A percentile compares a stretch with the other conserved stretches of the same genome.
Evolutionary conservation across 371 early-diverging fungal genomes (phyloP).

Genomic region (Batkoa obscura): DNA sequence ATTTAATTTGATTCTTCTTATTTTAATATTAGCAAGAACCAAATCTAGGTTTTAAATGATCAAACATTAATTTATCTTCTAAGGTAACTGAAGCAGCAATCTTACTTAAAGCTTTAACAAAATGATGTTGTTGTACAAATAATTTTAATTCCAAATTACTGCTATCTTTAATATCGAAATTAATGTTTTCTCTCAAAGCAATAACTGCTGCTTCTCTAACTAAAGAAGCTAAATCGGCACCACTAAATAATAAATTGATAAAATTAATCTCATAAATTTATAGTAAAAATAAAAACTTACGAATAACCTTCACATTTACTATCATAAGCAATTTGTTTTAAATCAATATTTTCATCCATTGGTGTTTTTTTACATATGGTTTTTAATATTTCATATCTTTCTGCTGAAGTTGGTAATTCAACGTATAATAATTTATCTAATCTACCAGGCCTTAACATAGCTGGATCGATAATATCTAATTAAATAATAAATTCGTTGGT

Average conservation of each 20-base stretch:
- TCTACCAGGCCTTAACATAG: constrained; percentile 97
- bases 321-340: constrained; percentile 55
- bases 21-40: too few relatives aligned
- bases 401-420: constrained; percentile 65
- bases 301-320: constrained; percentile 49
- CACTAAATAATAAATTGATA: constrained; percentile 27
- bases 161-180: constrained; percentile 1
- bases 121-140: constrained; percentile 27
- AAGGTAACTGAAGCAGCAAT: constrained; percentile 61
- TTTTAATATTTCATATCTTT: constrained; percentile 74
- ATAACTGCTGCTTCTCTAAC: constrained; percentile 79
- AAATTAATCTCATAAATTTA: neutral
- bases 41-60: too few relatives aligned
- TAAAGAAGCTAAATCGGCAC: constrained; percentile 89
- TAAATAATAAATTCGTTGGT: neutral
- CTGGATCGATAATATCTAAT: constrained; percentile 91
- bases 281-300: constrained; percentile 5
- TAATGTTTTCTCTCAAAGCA: constrained; percentile 45
- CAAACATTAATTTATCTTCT: too few relatives aligned
- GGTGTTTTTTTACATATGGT: constrained; percentile 73
- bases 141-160: constrained; percentile 31
- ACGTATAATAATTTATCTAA: constrained; percentile 96
- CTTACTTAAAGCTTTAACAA: constrained; percentile 59
- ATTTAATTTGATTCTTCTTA: too few relatives aligned
- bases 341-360: constrained; percentile 38